A percentile compares a stretch with the other conserved stretches of the same genome.
Conservation (phyloP, 306 rosid genomes). For the Ceratonia siliqua region DNA sequence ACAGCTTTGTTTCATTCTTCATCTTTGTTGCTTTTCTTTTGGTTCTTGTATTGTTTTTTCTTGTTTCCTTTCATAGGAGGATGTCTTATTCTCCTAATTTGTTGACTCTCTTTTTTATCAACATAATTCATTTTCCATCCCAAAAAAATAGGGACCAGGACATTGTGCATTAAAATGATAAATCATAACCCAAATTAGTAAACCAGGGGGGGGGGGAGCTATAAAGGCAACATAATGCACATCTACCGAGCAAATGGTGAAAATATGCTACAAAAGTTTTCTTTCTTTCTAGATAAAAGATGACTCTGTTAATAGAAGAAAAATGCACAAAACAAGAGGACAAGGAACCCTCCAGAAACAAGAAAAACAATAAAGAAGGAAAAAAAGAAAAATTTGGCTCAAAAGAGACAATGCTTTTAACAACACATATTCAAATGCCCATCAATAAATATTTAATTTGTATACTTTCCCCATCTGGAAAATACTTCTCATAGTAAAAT, state of each 20-base stretch:
- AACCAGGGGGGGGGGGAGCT: background rate
- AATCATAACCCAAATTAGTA: conserved; percentile 16
- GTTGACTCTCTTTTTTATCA: too few species aligned
- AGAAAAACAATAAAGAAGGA: conserved; percentile 22
- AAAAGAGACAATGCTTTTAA: background rate
- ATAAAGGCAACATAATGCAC: conserved; percentile 27
- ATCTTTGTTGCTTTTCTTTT: too few species aligned
- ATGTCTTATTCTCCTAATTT: too few species aligned
- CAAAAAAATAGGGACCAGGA: too few species aligned
- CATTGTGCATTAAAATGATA: conserved; percentile 10
- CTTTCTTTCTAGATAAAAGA: background rate
- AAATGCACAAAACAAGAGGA: background rate
- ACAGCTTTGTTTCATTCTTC: too few species aligned
- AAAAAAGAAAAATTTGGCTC: background rate
- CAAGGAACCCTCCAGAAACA: background rate
- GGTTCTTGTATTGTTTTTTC: too few species aligned
- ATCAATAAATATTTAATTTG: background rate
- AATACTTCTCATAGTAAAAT: background rate
- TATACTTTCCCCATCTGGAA: background rate
- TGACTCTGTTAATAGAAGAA: background rate
- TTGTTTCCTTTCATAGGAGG: too few species aligned
- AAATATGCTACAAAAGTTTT: conserved; percentile 9
- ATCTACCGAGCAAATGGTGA: background rate
- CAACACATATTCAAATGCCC: background rate
- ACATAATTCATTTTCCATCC: too few species aligned